Evolutionary conservation across 441 rosid species (phyloP).

Genomic region (Euphorbia celastroides): DNA sequence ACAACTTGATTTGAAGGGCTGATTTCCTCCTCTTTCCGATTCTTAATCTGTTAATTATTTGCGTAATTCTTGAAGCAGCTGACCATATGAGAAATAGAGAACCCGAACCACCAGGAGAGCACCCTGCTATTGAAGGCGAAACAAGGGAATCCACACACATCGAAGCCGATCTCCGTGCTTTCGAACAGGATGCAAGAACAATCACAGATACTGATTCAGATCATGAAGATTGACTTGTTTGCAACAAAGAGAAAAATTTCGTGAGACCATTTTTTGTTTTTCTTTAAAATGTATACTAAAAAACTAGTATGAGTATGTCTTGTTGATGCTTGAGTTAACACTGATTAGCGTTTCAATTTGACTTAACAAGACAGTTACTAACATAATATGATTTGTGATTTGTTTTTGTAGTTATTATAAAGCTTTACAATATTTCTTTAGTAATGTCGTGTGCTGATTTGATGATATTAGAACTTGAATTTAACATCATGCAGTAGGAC

Average conservation of each 20-base stretch:
- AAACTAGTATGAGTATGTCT: neutral
- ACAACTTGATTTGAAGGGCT: neutral
- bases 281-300: neutral
- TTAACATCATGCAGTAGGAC: too few species aligned
- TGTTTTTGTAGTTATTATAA: too few species aligned
- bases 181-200: slow-evolving; percentile 15
- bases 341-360: neutral
- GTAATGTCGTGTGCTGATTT: too few species aligned
- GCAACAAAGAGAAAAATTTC: neutral
- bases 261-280: neutral
- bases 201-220: slow-evolving; percentile 12
- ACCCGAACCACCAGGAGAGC: slow-evolving; percentile 8
- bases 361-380: neutral
- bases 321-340: neutral
- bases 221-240: slow-evolving; percentile 15
- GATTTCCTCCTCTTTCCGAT: neutral
- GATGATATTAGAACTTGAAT: too few species aligned
- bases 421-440: too few species aligned
- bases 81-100: slow-evolving; percentile 15
- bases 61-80: slow-evolving; percentile 9
- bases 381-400: too few species aligned
- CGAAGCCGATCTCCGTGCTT: slow-evolving; percentile 14
- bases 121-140: slow-evolving; percentile 18
- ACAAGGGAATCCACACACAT: slow-evolving; percentile 1
- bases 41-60: neutral